phyloP scores from a whole-genome alignment of 192 early-diverging fungal species.

The Irineochytrium annulatum region DNA sequence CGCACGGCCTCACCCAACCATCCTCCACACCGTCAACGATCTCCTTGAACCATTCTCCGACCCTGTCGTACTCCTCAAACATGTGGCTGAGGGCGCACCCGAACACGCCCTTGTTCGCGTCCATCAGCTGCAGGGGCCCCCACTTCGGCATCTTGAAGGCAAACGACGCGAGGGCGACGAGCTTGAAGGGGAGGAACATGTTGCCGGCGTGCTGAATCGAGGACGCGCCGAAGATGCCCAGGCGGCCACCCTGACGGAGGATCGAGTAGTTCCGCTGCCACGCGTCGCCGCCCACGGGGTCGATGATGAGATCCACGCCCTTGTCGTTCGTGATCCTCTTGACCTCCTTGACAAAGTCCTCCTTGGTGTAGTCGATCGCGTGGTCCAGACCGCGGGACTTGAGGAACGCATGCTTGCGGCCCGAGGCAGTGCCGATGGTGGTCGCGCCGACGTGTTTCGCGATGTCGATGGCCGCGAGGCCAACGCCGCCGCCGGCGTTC shows the following conservation, averaged over 20 bases:
- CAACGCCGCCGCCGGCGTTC: slow-evolving; percentile 48
- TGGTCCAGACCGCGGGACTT: slow-evolving; percentile 62
- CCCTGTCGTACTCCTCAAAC: slow-evolving; percentile 20
- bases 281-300: slow-evolving; percentile 63
- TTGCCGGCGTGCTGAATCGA: slow-evolving; percentile 6
- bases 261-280: slow-evolving; percentile 27
- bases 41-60: slow-evolving; percentile 18
- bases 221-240: slow-evolving; percentile 33
- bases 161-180: background rate
- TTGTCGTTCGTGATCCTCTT: slow-evolving; percentile 61
- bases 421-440: slow-evolving; percentile 75
- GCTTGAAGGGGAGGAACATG: background rate
- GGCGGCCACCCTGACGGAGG: slow-evolving; percentile 18
- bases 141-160: slow-evolving; percentile 21
- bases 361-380: slow-evolving; percentile 69
- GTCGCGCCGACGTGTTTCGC: slow-evolving; percentile 54
- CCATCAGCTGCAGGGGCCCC: slow-evolving; percentile 25
- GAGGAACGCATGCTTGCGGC: slow-evolving; percentile 64
- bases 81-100: slow-evolving; percentile 29
- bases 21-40: slow-evolving; percentile 19
- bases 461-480: slow-evolving; percentile 80
- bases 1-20: slow-evolving; percentile 29
- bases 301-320: slow-evolving; percentile 77
- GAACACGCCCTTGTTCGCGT: slow-evolving; percentile 30
- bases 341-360: slow-evolving; percentile 65